Base-by-base conservation (phyloP, 2,329 filamentous ascomycete species). In the Aspergillus clavatus region DNA sequence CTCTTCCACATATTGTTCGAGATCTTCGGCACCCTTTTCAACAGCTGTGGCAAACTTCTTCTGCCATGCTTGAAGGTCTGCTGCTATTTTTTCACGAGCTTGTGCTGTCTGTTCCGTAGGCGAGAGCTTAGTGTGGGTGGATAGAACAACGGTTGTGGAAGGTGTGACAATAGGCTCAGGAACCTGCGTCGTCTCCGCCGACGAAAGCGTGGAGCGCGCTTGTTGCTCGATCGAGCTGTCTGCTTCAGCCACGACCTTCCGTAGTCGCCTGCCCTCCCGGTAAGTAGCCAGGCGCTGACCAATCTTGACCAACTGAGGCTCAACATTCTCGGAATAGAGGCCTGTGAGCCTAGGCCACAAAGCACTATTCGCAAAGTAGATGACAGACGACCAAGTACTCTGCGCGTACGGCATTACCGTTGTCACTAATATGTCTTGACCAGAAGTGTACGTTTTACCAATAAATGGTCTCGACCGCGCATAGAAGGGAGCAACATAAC, bases 221-320 rank as follows among this genome's bases (percentile, higher is more conserved):
- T 59, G 36, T 36, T 54, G 52, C 4, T 54, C 55, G 1, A 56
- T 54, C 16, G 50, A 40, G 48, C 48, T 48, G 51, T 81, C 77
- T 42, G 75, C 66, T 35, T 80, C 75, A 38, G 81, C 76, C 33
- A 80, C 70, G 14, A 74, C 77, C 27, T 79, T 76, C 54, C 82
- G 76, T 18, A 85, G 56, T 55, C 80, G 82, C 62, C 80, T 81
- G 16, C 80, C 80, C 56, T 80, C 75, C 18, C 76, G 68, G 47
- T 77, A 77, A 51, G 71, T 73, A 31, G 89, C 90, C 8, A 98
- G 78, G 37, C 90, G 83, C 71, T 96, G 86, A 10, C 88, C 87
- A 59, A 98, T 97, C 58, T 89, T 88, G 45, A 91, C 80, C 11
- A 98, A 77, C 68, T 98, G 94, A 11, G 94, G 94, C 70, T 97